These are phyloP conservation scores for Cladosporium halotolerans DNA, from an alignment of 2,329 filamentous ascomycete genomes.

Conservation along the genomic window DNA sequence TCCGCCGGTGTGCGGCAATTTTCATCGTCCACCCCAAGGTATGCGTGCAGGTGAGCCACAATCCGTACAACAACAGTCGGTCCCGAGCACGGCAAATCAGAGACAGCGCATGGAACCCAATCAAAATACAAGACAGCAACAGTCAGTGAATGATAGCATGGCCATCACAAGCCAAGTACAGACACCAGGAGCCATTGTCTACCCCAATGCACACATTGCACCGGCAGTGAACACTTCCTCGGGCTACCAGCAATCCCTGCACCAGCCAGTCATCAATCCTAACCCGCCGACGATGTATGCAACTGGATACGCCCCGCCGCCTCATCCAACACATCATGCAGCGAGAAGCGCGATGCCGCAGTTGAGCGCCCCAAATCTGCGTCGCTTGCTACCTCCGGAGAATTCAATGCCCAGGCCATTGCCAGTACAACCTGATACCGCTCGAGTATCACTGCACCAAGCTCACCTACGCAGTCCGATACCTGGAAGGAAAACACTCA, in stretches of 20 bases:
- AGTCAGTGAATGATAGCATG: not conserved
- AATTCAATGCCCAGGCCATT: conserved; percentile 26
- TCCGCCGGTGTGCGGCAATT: not conserved
- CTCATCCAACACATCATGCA: no score
- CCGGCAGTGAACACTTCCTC: no score
- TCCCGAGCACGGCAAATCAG: not conserved
- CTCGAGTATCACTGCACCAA: conserved; percentile 51
- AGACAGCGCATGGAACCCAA: not conserved
- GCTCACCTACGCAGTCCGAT: conserved; percentile 50
- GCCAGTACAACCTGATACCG: conserved; percentile 40
- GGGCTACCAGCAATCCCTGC: no score
- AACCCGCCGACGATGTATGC: no score
- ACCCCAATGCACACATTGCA: no score
- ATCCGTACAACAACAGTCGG: not conserved
- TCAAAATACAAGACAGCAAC: not conserved
- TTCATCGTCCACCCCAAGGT: not conserved
- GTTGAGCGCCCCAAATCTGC: not conserved
- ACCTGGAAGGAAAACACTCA: conserved; percentile 23
- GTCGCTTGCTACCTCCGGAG: conserved; percentile 16
- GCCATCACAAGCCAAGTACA: no score
- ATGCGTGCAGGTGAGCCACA: not conserved
- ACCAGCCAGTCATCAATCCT: no score
- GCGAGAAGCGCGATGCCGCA: no score
- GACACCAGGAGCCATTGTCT: no score
- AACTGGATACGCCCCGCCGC: no score